Evolutionary conservation across 768 basidiomycete genomes (phyloP).

Genomic region (Chalciporus piperatus): DNA sequence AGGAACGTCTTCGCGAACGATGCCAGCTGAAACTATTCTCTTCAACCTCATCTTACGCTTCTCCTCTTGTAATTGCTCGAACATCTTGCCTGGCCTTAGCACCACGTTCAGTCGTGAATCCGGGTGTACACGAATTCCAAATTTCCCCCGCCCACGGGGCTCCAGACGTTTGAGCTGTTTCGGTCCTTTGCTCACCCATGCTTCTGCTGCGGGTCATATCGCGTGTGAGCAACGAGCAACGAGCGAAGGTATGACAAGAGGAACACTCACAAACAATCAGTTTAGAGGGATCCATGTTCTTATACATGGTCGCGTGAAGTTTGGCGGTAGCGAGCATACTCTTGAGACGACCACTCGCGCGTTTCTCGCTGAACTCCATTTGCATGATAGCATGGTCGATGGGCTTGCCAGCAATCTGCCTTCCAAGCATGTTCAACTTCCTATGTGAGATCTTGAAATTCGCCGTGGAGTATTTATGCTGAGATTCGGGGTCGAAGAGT

Average conservation of each 20-base stretch:
- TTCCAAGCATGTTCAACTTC: slow-evolving; percentile 85
- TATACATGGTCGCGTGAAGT: slow-evolving; percentile 77
- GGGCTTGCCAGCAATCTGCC: slow-evolving; percentile 86
- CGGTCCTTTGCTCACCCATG: slow-evolving; percentile 90
- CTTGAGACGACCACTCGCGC: slow-evolving; percentile 81
- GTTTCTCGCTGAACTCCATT: slow-evolving; percentile 95
- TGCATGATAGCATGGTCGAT: slow-evolving; percentile 95
- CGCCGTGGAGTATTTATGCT: slow-evolving; percentile 94
- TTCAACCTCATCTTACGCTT: slow-evolving; percentile 66
- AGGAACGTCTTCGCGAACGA: slow-evolving; percentile 77
- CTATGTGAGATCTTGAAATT: slow-evolving; percentile 92
- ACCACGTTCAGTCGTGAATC: slow-evolving; percentile 73
- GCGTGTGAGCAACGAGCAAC: slow-evolving; percentile 1
- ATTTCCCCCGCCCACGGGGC: slow-evolving; percentile 78
- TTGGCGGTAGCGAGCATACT: slow-evolving; percentile 86
- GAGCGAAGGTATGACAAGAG: neutral
- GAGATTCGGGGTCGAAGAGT: slow-evolving; percentile 5
- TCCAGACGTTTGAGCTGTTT: slow-evolving; percentile 65
- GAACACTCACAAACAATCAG: slow-evolving; percentile 75
- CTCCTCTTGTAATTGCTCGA: slow-evolving; percentile 61
- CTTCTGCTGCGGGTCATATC: slow-evolving; percentile 59
- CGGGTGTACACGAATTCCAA: slow-evolving; percentile 74
- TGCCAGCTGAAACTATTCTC: slow-evolving; percentile 75
- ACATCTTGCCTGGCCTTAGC: slow-evolving; percentile 77
- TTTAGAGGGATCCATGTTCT: slow-evolving; percentile 66